phyloP scores from a whole-genome alignment of 768 basidiomycete genomes.

The Boletellus emodensis region DNA sequence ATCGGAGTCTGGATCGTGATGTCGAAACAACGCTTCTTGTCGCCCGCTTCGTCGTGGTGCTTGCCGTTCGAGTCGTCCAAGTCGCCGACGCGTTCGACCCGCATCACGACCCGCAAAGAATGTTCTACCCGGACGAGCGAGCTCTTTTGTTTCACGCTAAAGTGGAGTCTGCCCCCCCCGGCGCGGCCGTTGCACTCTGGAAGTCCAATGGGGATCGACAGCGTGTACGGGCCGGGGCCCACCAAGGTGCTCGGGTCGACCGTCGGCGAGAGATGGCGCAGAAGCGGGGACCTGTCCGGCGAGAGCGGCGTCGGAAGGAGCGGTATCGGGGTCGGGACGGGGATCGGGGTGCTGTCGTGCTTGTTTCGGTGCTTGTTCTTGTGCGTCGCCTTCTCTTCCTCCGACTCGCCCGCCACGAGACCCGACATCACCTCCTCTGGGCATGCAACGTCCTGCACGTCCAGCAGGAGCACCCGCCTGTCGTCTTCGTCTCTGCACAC shows the following conservation, averaged over 20 bases:
- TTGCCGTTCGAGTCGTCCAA: too few species aligned
- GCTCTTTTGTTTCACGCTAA: slow-evolving; percentile 65
- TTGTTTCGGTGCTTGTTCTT: slow-evolving; percentile 20
- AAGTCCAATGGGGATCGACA: slow-evolving; percentile 15
- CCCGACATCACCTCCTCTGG: slow-evolving; percentile 13
- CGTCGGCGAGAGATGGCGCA: slow-evolving; percentile 11
- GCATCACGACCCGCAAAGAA: slow-evolving; percentile 71
- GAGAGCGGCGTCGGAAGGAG: slow-evolving; percentile 29
- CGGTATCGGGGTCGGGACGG: slow-evolving; percentile 10
- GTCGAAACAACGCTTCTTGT: slow-evolving; percentile 78
- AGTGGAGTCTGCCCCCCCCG: too few species aligned
- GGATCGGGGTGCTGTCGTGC: too few species aligned
- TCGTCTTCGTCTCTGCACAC: slow-evolving; percentile 4
- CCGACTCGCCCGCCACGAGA: too few species aligned
- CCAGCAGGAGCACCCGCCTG: slow-evolving; percentile 12
- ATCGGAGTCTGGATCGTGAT: slow-evolving; percentile 86
- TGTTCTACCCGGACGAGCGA: slow-evolving; percentile 75
- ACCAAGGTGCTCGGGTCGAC: slow-evolving; percentile 21
- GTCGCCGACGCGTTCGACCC: slow-evolving; percentile 73
- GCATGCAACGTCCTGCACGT: slow-evolving; percentile 19
- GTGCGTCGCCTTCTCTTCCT: not conserved
- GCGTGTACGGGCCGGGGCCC: slow-evolving; percentile 25
- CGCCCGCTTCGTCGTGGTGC: slow-evolving; percentile 53
- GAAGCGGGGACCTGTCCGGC: slow-evolving; percentile 27
- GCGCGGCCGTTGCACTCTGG: slow-evolving; percentile 16